Evolutionary conservation across 1,284 basidiomycete genomes (phyloP).

Genomic region (Omphalotus olearius): DNA sequence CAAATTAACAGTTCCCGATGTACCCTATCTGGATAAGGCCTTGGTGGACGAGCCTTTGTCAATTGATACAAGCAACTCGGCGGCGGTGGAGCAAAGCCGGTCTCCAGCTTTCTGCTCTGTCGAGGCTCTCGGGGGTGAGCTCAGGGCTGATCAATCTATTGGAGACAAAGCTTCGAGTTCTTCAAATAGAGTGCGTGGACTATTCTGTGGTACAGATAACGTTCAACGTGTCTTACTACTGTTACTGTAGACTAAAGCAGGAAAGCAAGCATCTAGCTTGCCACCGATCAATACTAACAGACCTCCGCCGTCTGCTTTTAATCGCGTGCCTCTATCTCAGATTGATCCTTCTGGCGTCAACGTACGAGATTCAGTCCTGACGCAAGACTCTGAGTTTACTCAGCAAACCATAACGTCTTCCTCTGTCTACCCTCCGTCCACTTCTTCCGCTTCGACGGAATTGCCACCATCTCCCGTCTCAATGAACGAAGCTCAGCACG

Average conservation of each 20-base stretch:
- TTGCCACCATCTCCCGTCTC: conserved; percentile 51
- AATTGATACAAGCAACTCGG: neutral
- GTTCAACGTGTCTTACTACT: too few species aligned
- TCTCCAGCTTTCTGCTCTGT: neutral
- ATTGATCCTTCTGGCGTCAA: conserved; percentile 21
- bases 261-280: conserved; percentile 8
- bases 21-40: conserved; percentile 13
- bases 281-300: conserved; percentile 9
- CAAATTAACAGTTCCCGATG: conserved; percentile 25
- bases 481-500: conserved; percentile 35
- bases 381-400: conserved; percentile 27
- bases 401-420: conserved; percentile 62
- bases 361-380: conserved; percentile 41
- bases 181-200: neutral
- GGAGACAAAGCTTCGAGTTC: neutral
- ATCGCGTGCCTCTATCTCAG: conserved; percentile 36
- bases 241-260: conserved; percentile 1
- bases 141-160: neutral
- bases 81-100: conserved; percentile 1
- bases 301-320: conserved; percentile 35
- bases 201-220: too few species aligned
- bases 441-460: conserved; percentile 45
- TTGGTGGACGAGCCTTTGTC: conserved; percentile 1
- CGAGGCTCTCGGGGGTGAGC: neutral
- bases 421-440: conserved; percentile 63